Percentiles rank a stretch among this genome's conserved stretches.
phyloP scores from a whole-genome alignment of 129 eudicot genomes.

The Lonicera japonica region DNA sequence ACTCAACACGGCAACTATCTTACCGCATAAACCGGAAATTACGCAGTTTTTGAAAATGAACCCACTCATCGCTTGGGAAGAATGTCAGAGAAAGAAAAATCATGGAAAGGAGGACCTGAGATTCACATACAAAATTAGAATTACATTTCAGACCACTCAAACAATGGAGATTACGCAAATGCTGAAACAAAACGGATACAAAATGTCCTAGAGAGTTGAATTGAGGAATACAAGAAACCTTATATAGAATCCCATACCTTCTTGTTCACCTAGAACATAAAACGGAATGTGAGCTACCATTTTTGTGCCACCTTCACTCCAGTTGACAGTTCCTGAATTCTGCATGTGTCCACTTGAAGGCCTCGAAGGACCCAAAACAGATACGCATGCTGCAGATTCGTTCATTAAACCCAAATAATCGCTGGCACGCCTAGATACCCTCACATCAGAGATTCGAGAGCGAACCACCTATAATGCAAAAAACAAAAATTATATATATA shows the following conservation, averaged over 20 bases:
- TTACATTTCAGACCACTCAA: neutral
- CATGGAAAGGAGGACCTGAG: constrained; percentile 83
- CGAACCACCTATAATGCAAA: constrained; percentile 73
- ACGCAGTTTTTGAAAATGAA: neutral
- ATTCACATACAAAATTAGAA: neutral
- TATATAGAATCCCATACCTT: constrained; percentile 37
- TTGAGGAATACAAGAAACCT: neutral
- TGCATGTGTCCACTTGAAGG: constrained; percentile 43
- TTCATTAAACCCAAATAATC: constrained; percentile 87
- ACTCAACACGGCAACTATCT: too few species aligned
- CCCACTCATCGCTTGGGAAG: constrained; percentile 31
- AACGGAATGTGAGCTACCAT: constrained; percentile 83
- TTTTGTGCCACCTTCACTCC: constrained; percentile 70
- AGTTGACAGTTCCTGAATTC: constrained; percentile 75
- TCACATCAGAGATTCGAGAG: constrained; percentile 77
- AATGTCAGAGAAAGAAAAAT: constrained; percentile 71
- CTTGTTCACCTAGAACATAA: constrained; percentile 68
- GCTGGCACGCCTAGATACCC: constrained; percentile 91
- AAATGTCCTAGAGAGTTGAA: neutral
- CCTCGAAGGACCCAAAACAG: constrained; percentile 79
- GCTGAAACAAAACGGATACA: too few species aligned
- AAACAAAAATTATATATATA: neutral
- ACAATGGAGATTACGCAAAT: neutral
- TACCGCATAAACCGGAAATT: neutral
- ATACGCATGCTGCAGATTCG: constrained; percentile 86